Evolutionary conservation across 2,329 filamentous ascomycete genomes (phyloP), one percentile per base, ranked within the genome.

Genomic region (Pezicula radicicola): DNA sequence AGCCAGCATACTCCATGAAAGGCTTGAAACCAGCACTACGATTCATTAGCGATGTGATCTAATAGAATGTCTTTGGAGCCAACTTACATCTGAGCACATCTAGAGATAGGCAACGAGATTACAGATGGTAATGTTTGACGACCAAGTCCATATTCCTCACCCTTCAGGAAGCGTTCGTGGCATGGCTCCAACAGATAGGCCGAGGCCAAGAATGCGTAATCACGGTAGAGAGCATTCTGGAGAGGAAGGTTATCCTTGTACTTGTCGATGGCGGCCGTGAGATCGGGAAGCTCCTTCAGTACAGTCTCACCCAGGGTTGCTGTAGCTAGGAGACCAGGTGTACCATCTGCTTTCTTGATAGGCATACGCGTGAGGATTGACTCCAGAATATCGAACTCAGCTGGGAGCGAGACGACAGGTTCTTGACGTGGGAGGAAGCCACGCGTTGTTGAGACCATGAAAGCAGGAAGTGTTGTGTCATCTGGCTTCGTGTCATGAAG

Each of bases 131-230:
- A 71, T 19, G 81, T 75, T 54, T 91, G 81, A 42, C 91, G 76
- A 3, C 85, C 91, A 42, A 96, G 73, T 0, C 91, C 91, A 67
- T 96, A 96, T 1, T 78, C 77, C 66, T 89, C 84, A 0, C 86
- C 87, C 69, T 81, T 85, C 55, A 87, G 62, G 63, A 84, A 85
- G 37, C 79, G 80, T 72, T 90, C 79, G 71, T 94, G 92, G 69
- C 92, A 97, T 10, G 92, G 92, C 75, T 97, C 92, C 28, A 97
- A 83, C 28, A 97, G 77, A 68, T 96, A 96, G 0, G 91, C 89
- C 21, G 89, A 95, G 5, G 91, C 88, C 28, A 96, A 74, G 76
- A 96, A 97, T 13, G 88, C 89, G 69, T 96, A 97, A 73, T 97
- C 92, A 18, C 92, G 81, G 70, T 96, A 96, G 45, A 95, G 74